Conservation (phyloP, 2,329 filamentous ascomycete species). For the Penicillium sp. region DNA sequence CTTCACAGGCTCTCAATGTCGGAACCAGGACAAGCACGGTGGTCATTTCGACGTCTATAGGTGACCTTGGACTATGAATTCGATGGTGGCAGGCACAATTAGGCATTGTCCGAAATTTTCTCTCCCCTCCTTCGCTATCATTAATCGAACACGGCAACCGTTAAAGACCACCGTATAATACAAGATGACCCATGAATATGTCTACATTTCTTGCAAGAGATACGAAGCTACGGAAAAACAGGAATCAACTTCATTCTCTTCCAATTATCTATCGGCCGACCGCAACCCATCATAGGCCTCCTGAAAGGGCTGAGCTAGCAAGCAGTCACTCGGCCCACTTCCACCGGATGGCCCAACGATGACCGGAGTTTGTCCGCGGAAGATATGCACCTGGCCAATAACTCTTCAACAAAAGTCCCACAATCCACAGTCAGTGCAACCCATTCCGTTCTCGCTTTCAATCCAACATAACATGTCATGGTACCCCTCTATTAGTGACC, state of each 20-base stretch:
- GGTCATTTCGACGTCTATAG: neutral
- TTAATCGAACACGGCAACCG: neutral
- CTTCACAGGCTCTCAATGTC: neutral
- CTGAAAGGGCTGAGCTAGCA: neutral
- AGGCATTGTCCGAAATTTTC: neutral
- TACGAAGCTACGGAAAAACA: neutral
- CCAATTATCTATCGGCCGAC: neutral
- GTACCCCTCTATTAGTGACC: neutral
- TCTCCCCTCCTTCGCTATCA: neutral
- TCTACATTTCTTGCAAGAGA: neutral
- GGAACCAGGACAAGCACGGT: neutral
- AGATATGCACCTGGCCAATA: neutral
- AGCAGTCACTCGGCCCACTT: neutral
- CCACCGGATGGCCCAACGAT: neutral
- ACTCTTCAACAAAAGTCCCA: neutral
- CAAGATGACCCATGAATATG: neutral
- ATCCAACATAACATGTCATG: conserved; percentile 10
- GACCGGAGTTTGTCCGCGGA: conserved; percentile 3
- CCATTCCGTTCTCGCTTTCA: neutral
- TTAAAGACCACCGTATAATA: neutral
- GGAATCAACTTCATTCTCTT: neutral
- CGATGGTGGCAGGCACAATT: neutral
- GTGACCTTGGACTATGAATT: neutral
- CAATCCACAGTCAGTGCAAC: conserved; percentile 3
- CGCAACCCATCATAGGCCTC: neutral